A percentile compares a stretch with the other conserved stretches of the same genome.
Conservation (phyloP, 2,329 filamentous ascomycete genomes). For the Botryosphaeria dothidea region DNA sequence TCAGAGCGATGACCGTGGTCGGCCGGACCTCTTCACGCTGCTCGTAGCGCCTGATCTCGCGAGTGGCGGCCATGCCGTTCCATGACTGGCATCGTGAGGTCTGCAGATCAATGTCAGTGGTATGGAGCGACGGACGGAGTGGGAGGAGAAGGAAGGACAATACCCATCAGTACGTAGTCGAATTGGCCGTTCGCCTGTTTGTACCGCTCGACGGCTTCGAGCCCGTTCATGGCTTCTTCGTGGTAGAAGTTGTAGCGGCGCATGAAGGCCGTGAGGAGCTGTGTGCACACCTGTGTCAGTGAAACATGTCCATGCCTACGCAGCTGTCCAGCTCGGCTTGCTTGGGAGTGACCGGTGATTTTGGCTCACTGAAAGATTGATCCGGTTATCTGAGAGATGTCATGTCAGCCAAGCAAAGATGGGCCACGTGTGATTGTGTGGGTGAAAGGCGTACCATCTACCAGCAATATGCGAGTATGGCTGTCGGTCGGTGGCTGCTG, state of each 20-base stretch:
- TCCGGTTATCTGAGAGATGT: conserved; percentile 6
- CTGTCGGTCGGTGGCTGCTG: not conserved
- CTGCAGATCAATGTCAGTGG: conserved; percentile 19
- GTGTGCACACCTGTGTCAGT: not conserved
- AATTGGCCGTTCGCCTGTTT: conserved; percentile 23
- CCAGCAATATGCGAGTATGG: not conserved
- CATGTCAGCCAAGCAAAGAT: not conserved
- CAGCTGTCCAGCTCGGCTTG: not conserved
- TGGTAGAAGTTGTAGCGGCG: conserved; percentile 29
- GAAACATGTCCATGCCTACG: too few relatives aligned
- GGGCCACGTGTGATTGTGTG: too few relatives aligned
- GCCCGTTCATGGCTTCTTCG: conserved; percentile 34
- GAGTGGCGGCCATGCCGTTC: conserved; percentile 37
- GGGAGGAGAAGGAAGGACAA: not conserved
- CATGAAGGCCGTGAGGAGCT: conserved; percentile 36
- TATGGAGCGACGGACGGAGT: not conserved
- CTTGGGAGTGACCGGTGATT: not conserved
- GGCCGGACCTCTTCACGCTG: conserved; percentile 24
- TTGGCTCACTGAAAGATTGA: conserved; percentile 16
- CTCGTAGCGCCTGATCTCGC: conserved; percentile 35
- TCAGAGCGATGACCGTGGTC: conserved; percentile 30
- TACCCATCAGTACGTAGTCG: conserved; percentile 35
- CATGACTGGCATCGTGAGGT: conserved; percentile 41
- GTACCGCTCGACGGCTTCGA: conserved; percentile 33
- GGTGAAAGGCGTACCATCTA: conserved; percentile 5